phyloP scores from a whole-genome alignment of 2,329 filamentous ascomycete species.

The Stachybotrys chartarum region DNA sequence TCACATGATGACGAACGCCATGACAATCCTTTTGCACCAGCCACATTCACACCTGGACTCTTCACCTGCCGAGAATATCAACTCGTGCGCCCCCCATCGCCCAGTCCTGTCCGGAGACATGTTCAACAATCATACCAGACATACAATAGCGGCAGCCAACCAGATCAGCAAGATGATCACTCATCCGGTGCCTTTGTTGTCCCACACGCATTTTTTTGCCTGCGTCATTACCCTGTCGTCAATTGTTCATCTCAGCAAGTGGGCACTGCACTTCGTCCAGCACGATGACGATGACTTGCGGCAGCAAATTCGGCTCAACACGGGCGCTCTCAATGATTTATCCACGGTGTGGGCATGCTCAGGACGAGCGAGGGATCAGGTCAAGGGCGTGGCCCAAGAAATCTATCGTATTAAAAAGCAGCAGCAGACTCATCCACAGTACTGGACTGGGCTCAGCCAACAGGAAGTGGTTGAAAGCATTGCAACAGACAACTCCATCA shows the following conservation, averaged over 20 bases:
- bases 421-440: constrained; percentile 42
- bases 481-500: constrained; percentile 51
- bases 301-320: constrained; percentile 72
- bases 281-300: constrained; percentile 60
- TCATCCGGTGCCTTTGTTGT: constrained; percentile 62
- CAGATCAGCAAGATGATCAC: constrained; percentile 70
- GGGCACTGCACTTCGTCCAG: constrained; percentile 56
- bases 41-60: constrained; percentile 69
- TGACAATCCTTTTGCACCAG: constrained; percentile 70
- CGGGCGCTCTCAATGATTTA: constrained; percentile 64
- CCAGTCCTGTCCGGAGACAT: constrained; percentile 39
- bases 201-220: constrained; percentile 78
- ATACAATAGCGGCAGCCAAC: constrained; percentile 72
- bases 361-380: constrained; percentile 60
- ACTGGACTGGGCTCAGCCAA: constrained; percentile 48
- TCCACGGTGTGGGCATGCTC: constrained; percentile 68
- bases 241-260: constrained; percentile 75
- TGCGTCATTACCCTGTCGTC: constrained; percentile 73
- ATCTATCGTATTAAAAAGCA: constrained; percentile 56
- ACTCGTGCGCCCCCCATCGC: constrained; percentile 58
- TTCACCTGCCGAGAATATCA: constrained; percentile 50
- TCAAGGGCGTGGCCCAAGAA: constrained; percentile 72
- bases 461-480: constrained; percentile 49
- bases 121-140: constrained; percentile 65
- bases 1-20: constrained; percentile 65